These are phyloP conservation scores for Setaria italica DNA, from an alignment of 202 grass and related monocot genomes.

Conservation along the genomic window DNA sequence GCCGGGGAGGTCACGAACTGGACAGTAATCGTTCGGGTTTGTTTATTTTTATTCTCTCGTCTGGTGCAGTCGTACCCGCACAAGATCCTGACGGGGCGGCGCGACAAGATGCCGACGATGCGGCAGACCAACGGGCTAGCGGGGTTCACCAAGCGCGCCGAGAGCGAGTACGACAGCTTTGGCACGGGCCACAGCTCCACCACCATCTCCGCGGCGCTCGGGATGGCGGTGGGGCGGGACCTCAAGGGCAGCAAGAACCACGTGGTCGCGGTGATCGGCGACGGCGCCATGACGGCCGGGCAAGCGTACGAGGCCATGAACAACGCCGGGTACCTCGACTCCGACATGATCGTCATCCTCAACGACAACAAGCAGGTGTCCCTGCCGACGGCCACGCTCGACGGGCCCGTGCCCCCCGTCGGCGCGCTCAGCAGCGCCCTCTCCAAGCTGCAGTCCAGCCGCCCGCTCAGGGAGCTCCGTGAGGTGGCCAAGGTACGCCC, in stretches of 20 bases:
- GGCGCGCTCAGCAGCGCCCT: constrained; percentile 90
- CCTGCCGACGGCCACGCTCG: constrained; percentile 86
- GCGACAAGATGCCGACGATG: constrained; percentile 92
- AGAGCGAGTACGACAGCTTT: constrained; percentile 90
- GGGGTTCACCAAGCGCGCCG: constrained; percentile 80
- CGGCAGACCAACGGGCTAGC: constrained; percentile 85
- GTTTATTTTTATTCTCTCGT: background rate
- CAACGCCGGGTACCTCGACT: constrained; percentile 94
- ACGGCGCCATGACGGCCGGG: constrained; percentile 93
- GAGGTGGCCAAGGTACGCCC: constrained; percentile 91
- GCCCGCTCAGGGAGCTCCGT: constrained; percentile 89
- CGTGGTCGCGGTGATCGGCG: constrained; percentile 91
- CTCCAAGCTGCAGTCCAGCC: constrained; percentile 82
- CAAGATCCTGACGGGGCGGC: constrained; percentile 95
- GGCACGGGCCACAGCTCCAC: constrained; percentile 97
- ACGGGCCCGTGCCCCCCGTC: constrained; percentile 84
- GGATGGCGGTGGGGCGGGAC: constrained; percentile 92
- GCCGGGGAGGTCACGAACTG: background rate
- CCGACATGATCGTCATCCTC: constrained; percentile 96
- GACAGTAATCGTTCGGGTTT: too few species aligned
- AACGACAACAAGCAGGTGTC: constrained; percentile 99
- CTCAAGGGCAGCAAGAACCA: constrained; percentile 89
- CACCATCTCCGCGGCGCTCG: constrained; percentile 92
- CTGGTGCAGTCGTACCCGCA: constrained; percentile 81
- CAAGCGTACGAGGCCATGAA: constrained; percentile 99